Base-by-base conservation (phyloP, 176 grass and related monocot species). In the Dactylis glomerata region DNA sequence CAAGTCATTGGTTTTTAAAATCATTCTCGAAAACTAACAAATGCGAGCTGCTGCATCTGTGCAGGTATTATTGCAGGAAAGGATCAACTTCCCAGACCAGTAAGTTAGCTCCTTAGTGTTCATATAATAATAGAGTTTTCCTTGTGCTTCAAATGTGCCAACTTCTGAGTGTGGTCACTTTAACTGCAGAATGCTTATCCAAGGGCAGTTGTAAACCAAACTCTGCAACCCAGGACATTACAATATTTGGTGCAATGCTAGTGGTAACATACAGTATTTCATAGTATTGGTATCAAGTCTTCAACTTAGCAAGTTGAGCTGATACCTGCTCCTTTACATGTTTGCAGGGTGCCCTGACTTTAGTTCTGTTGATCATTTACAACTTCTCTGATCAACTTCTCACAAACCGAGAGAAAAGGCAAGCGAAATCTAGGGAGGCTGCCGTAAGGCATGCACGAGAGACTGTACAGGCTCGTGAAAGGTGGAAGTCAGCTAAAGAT, bases 371-470 rank as follows among this genome's bases (percentile, higher is more conserved):
- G 67, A 85, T 97, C 56, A 92, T 97, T 63, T 97, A 97, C 83
- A 97, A 97, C 68, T 97, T 94, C 78, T 97, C 95, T 11, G 95
- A 90, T 5, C 95, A 94, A 94, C 86, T 97, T 82, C 84, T 94
- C 37, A 94, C 82, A 0, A 92, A 92, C 64, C 92, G 92, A 11
- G 95, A 92, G 85, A 94, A 91, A 73, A 94, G 82, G 65, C 92
- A 97, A 90, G 95, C 95, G 16, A 97, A 91, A 78, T 97, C 95
- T 73, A 86, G 95, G 52, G 95, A 97, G 82, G 90, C 92, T 30
- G 95, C 95, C 19, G 95, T 76, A 19, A 88, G 88, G 73, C 92
- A 90, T 50, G 90, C 86, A n/a, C 88, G 64, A 78, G 92, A 97
- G 84, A 89, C 90, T 5, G 90, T 68, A 6, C 87, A 89, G 51